Evolutionary conservation across 1,284 basidiomycete genomes (phyloP), one percentile per base, ranked within the genome.

Genomic region (Lignosus rhinocerotis): DNA sequence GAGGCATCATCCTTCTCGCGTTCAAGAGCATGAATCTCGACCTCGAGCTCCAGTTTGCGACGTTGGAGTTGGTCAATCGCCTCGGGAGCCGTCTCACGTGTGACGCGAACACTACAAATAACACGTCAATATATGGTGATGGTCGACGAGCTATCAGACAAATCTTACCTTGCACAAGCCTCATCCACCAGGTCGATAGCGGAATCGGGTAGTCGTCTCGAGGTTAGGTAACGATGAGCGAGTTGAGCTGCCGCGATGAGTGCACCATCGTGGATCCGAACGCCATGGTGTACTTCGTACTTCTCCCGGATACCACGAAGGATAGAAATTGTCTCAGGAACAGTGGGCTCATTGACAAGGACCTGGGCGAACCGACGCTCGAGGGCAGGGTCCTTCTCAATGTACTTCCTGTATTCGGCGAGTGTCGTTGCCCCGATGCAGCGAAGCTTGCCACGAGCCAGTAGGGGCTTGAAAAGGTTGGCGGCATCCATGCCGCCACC

Each of bases 301-400:
- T 86, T 93, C 72, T 94, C 93, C 51, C 91, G 82, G 68, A 96
- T 90, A 68, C 93, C 93, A 67, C 96, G 90, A 49, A 99, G 80
- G 66, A 97, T 99, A 66, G 86, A 92, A 74, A 98, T 94, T 0
- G 96, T 93, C 70, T 97, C 96, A 6, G 90, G 76, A 1, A 98
- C 96, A 6, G 81, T 80, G 0, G 96, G 96, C 71, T 99, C 96
- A 69, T 94, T 93, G 64, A 99, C 89, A 43, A 96, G 75, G 51
- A 98, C 96, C 73, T 96, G 94, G 11, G 93, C 92, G 74, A 99
- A 98, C 61, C 97, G 86, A 62, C 96, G 88, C 72, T 98, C 96
- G 58, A 98, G 83, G 1, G 96, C 96, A 19, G 93, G 87, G 67
- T 96, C 94, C 61, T 93, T 96, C 76, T 98, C 96, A 72, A 98